Base-by-base conservation (phyloP, 2,329 filamentous ascomycete genomes). In the Cladophialophora immunda region DNA sequence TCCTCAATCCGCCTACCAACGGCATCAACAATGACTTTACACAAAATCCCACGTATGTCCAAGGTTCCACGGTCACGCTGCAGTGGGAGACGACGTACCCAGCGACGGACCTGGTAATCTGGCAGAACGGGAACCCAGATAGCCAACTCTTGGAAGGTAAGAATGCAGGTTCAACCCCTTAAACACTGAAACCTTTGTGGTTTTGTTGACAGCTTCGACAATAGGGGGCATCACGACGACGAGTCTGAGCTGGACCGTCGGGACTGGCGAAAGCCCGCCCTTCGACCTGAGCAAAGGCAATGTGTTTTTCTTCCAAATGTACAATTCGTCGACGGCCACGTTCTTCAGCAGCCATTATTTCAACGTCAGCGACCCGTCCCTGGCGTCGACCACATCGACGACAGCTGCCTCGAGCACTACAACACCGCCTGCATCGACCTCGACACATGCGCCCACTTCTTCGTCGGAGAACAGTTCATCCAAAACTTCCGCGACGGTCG, bases 271-370 rank as follows among this genome's bases (percentile, higher is more conserved):
- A 25, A 50, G 4, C 45, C 45, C 45, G 19, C 45, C 45, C 19
- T 50, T 50, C 22, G 45, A 50, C 45, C 45, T 50, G 19, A 50
- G 19, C 45, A 13, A 50, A 1, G 45, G 45, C 8, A 27, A 13
- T 11, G 45, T 50, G 7, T 50, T 50, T 50, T 50, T 50, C 45
- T 50, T 50, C 9, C 45, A 50, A 25, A 50, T 50, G 45, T 50
- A 50, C 45, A 50, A 50, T 15, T 50, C 45, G 9, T 50, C 45
- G 4, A 50, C 45, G 19, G 3, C 45, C 19, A 50, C 45, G 1
- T 50, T 50, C 4, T 50, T 50, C 45, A 50, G 45, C 45, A 50
- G 45, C 45, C 45, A 50, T 25, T 50, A 50, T 15, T 50, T 50
- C 45, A 50, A 50, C 45, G 45, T 50, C 45, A 50, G 45, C 45